A percentile compares a stretch with the other conserved stretches of the same genome.
Evolutionary conservation across 805 yeast species (phyloP).

Genomic region (Cyberlindnera galapagoensis): DNA sequence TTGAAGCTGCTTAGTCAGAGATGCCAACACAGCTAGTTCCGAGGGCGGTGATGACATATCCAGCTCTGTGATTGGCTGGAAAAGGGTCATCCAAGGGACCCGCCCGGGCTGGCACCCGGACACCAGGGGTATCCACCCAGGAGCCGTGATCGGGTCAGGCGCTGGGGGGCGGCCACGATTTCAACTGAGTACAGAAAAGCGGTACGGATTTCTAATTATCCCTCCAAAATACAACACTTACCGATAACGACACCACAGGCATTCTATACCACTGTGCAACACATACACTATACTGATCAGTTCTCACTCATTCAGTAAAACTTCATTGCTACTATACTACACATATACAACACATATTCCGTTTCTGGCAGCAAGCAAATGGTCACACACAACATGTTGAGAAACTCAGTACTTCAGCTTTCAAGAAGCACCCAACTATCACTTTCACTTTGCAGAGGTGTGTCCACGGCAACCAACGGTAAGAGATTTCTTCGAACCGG

Average conservation of each 20-base stretch:
- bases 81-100: too few species aligned
- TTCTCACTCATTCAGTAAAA: background rate
- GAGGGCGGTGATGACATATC: background rate
- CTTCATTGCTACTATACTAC: background rate
- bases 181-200: background rate
- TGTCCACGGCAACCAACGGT: slow-evolving; percentile 13
- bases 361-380: background rate
- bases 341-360: slow-evolving; percentile 1
- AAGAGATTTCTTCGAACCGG: slow-evolving; percentile 27
- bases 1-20: too few species aligned
- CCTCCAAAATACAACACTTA: background rate
- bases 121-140: background rate
- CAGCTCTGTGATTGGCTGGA: background rate
- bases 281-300: too few species aligned
- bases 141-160: background rate
- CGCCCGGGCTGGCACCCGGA: background rate
- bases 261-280: too few species aligned
- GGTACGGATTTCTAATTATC: too few species aligned
- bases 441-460: slow-evolving; percentile 9
- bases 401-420: slow-evolving; percentile 8
- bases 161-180: background rate
- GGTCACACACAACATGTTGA: slow-evolving; percentile 10
- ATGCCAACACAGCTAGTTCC: background rate
- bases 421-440: slow-evolving; percentile 1
- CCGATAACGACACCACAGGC: too few species aligned